phyloP scores from a whole-genome alignment of 192 early-diverging fungal genomes.

The Linnemannia elongata region DNA sequence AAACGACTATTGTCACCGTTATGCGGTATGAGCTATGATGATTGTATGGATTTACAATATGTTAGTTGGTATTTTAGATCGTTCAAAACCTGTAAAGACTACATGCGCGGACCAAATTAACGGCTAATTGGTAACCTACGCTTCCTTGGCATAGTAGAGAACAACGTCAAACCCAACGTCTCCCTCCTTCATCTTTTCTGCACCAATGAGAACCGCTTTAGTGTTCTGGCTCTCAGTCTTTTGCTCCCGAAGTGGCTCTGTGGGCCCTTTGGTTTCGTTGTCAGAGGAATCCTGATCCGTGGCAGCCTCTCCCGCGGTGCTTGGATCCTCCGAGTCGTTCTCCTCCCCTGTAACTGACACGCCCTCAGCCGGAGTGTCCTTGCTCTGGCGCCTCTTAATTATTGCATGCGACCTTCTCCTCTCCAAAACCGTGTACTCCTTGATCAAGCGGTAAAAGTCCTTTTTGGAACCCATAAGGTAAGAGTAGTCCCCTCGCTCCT shows the following conservation, averaged over 20 bases:
- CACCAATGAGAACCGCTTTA: constrained; percentile 42
- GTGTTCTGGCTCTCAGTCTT: constrained; percentile 32
- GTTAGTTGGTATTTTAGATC: background rate
- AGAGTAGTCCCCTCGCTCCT: constrained; percentile 66
- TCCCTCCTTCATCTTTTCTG: constrained; percentile 24
- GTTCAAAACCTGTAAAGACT: background rate
- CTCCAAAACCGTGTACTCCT: constrained; percentile 28
- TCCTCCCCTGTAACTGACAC: background rate
- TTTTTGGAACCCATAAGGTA: constrained; percentile 64
- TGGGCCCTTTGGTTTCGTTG: background rate
- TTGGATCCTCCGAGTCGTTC: background rate
- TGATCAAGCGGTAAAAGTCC: constrained; percentile 58
- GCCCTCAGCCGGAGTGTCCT: background rate
- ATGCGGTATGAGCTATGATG: constrained; percentile 22
- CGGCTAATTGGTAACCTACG: constrained; percentile 13
- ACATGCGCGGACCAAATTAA: background rate
- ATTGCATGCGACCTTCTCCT: constrained; percentile 8
- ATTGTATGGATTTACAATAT: background rate
- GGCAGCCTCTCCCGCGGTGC: background rate
- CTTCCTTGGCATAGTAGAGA: constrained; percentile 33
- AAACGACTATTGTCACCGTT: constrained; percentile 62
- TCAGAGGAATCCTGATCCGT: background rate
- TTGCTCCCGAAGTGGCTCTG: background rate
- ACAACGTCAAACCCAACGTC: constrained; percentile 28
- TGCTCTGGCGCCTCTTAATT: background rate